These are phyloP conservation scores for Omphalotus guepiniiformis DNA, from an alignment of 768 basidiomycete genomes.

Conservation along the genomic window DNA sequence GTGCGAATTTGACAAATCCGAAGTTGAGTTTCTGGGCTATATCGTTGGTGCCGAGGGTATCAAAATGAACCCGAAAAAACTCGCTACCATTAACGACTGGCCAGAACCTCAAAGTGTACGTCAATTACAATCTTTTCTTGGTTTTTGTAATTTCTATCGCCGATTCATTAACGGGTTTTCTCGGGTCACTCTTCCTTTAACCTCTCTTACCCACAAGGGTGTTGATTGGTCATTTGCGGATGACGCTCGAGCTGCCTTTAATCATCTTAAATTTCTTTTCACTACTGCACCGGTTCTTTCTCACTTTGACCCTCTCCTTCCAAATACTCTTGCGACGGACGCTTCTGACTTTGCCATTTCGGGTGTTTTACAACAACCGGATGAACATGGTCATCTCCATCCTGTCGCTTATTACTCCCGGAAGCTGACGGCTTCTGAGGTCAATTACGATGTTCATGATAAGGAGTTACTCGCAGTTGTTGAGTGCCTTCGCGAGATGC, in stretches of 20 bases:
- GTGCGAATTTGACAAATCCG: constrained; percentile 30
- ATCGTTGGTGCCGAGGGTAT: constrained; percentile 22
- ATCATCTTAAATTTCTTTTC: constrained; percentile 20
- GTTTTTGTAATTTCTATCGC: no score
- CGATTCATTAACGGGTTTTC: constrained; percentile 25
- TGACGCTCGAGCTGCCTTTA: constrained; percentile 18
- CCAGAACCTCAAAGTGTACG: no score
- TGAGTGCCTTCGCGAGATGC: constrained; percentile 29
- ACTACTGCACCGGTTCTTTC: constrained; percentile 21
- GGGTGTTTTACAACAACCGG: constrained; percentile 14
- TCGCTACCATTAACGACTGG: no score
- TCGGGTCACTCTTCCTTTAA: constrained; percentile 19
- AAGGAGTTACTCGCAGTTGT: constrained; percentile 37
- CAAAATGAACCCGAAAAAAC: constrained; percentile 34
- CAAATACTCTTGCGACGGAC: constrained; percentile 10
- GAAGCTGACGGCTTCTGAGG: constrained; percentile 21
- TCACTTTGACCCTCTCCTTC: constrained; percentile 24
- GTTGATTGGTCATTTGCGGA: constrained; percentile 11
- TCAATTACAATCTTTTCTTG: no score
- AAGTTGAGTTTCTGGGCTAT: constrained; percentile 40
- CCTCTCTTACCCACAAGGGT: constrained; percentile 19
- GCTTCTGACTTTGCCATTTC: constrained; percentile 16
- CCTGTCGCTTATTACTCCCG: constrained; percentile 29
- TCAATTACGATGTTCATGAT: constrained; percentile 37
- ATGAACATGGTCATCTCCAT: constrained; percentile 17